Base-by-base conservation (phyloP, 176 grass and related monocot species). In the Musa acuminata region DNA sequence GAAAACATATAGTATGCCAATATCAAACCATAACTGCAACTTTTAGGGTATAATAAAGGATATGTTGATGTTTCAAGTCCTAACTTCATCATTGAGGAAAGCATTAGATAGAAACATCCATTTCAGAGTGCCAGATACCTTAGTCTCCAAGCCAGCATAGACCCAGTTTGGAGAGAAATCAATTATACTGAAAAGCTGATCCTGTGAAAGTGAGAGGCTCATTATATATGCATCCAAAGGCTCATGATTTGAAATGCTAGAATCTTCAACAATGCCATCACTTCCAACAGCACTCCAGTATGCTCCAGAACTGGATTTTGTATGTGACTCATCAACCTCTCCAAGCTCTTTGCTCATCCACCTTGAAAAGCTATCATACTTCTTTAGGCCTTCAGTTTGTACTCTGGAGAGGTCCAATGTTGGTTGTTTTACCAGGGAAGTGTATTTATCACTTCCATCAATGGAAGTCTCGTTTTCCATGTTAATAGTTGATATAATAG, bases 161-260 rank as follows among this genome's bases (percentile, higher is more conserved):
- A 85, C 82, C 81, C 91, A 99, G 78, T 84, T 91, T 85, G 96
- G 96, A 29, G 84, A 89, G 81, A 95, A 90, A 73, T 95, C 86
- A 79, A 95, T 91, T 59, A 99, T 99, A 82, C 96, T 99, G 75
- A 99, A 99, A 69, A 98, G 86, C 77, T 98, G 95, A 22, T 98
- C 90, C 85, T 93, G 82, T 19, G 90, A 91, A 80, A 98, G 87
- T 9, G 95, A 93, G 24, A 90, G 95, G 54, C 86, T 98, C 29
- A 97, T 81, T 69, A 83, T 89, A 49, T 82, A 88, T 80, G 86
- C 83, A 87, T 91, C 88, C 52, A 93, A 81, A 13, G 81, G 87
- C 58, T 93, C 94, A 13, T 81, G 87, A 53, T 82, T 87, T 79
- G 90, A 81, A 67, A 91, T 84, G 77, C 53, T 79, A 76, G 84